These are phyloP conservation scores for Hypoxylon sp. DNA, from an alignment of 2,329 filamentous ascomycete genomes.

Conservation along the genomic window DNA sequence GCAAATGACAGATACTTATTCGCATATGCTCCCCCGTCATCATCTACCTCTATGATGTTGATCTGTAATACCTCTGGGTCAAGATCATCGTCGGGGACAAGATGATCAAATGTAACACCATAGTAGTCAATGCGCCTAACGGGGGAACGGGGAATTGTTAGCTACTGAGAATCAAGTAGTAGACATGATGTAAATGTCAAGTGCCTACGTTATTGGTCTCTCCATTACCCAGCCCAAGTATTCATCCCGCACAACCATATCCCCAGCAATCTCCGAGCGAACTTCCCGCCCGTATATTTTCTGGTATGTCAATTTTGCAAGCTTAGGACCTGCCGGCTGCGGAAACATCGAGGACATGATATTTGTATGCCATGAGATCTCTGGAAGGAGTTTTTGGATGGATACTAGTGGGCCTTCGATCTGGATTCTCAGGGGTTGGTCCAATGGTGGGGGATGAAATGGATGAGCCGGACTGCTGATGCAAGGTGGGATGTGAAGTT, in stretches of 20 bases:
- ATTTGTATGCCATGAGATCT: conserved; percentile 34
- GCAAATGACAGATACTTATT: conserved; percentile 55
- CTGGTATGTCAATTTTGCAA: conserved; percentile 36
- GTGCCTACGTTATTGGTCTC: conserved; percentile 1
- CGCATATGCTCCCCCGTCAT: conserved; percentile 55
- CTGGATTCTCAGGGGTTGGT: conserved; percentile 38
- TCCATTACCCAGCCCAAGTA: conserved; percentile 30
- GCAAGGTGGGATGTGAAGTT: conserved; percentile 40
- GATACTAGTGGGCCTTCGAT: conserved; percentile 41
- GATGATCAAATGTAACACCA: conserved; percentile 60
- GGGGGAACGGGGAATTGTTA: neutral
- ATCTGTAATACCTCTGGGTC: conserved; percentile 61
- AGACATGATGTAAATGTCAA: too few relatives aligned
- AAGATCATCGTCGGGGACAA: conserved; percentile 55
- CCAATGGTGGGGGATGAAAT: conserved; percentile 27
- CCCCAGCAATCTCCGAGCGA: conserved; percentile 7
- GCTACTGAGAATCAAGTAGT: neutral
- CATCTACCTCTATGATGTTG: conserved; percentile 60
- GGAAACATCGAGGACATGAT: conserved; percentile 3
- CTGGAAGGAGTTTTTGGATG: conserved; percentile 40
- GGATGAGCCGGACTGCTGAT: conserved; percentile 30
- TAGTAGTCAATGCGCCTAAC: conserved; percentile 56
- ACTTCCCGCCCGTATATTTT: conserved; percentile 28
- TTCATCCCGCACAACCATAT: conserved; percentile 31
- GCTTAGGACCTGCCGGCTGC: conserved; percentile 28